Evolutionary conservation across 345 rosid genomes (phyloP).

Genomic region (Ricinus communis): DNA sequence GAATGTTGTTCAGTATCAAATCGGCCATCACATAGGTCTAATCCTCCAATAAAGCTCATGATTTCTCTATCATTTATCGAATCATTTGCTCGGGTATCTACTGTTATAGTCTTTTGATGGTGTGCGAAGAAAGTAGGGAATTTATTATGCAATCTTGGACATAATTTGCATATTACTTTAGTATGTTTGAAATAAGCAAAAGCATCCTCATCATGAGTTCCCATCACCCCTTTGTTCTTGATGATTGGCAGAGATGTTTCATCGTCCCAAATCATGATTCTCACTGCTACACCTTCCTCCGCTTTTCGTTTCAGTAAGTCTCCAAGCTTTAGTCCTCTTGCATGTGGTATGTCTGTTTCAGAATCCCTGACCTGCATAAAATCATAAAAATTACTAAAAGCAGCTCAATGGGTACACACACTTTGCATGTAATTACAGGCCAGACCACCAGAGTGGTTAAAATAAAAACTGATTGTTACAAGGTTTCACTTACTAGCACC

Average conservation of each 20-base stretch:
- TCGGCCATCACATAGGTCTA: conserved; percentile 80
- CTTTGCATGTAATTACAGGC: too few relatives aligned
- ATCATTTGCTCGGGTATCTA: conserved; percentile 41
- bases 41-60: conserved; percentile 78
- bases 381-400: not conserved
- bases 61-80: conserved; percentile 52
- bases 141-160: conserved; percentile 66
- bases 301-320: conserved; percentile 70
- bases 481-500: conserved; percentile 48
- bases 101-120: conserved; percentile 79
- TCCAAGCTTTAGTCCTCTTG: conserved; percentile 65
- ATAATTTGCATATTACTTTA: conserved; percentile 58
- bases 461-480: not conserved
- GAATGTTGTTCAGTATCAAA: conserved; percentile 86
- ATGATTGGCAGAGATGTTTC: conserved; percentile 72
- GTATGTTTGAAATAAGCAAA: conserved; percentile 65
- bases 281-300: conserved; percentile 83
- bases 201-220: conserved; percentile 65
- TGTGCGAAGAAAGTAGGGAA: conserved; percentile 81
- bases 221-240: conserved; percentile 81
- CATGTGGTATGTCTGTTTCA: conserved; percentile 59
- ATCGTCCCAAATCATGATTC: conserved; percentile 88
- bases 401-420: too few relatives aligned
- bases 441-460: too few relatives aligned
- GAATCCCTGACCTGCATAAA: conserved; percentile 54